Base-by-base conservation (phyloP, 1,284 basidiomycete genomes). In the Pseudozyma tsukubaensis region DNA sequence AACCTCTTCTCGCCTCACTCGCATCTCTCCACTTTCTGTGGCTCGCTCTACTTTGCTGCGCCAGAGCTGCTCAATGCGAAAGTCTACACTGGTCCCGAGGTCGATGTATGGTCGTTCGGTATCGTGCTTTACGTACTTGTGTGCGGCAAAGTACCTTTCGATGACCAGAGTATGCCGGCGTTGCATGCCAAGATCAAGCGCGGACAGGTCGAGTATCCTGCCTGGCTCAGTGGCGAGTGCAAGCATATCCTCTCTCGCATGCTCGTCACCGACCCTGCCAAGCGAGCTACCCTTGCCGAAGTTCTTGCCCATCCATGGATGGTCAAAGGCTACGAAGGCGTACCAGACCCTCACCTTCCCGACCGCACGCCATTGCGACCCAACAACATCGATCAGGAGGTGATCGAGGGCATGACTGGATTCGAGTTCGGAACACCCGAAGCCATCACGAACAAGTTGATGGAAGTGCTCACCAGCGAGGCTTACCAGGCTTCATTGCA, bases 171-270 rank as follows among this genome's bases (percentile, higher is more conserved):
- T 83, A 99, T 99, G 96, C 97, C 96, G 2, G 96, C 95, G 0
- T 87, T 99, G 52, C 97, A 99, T 84, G 96, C 96, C 43, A 99
- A 99, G 87, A 99, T 99, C 87, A 99, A 99, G 86, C 90, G 94
- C 3, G 96, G 97, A 0, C 87, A 95, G 47, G 95, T 97, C 50
- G 96, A 99, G 84, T 99, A 99, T 83, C 96, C 96, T 0, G 92
- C 93, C 10, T 99, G 96, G 96, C 88, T 99, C 18, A 95, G 92
- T 80, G 90, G 92, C 79, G 96, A 99, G 86, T 98, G 95, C 88
- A 97, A 97, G 85, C 90, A 94, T 76, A 86, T 99, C 4, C 88
- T 99, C 8, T 93, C 92, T 2, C 90, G 94, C 24, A 99, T 99
- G 94, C 89, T 99, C 42, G 94, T 98, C 72, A 97, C 93, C 44